Evolutionary conservation across 116 monocot genomes (phyloP).

Genomic region (Papilionanthe hybrid): DNA sequence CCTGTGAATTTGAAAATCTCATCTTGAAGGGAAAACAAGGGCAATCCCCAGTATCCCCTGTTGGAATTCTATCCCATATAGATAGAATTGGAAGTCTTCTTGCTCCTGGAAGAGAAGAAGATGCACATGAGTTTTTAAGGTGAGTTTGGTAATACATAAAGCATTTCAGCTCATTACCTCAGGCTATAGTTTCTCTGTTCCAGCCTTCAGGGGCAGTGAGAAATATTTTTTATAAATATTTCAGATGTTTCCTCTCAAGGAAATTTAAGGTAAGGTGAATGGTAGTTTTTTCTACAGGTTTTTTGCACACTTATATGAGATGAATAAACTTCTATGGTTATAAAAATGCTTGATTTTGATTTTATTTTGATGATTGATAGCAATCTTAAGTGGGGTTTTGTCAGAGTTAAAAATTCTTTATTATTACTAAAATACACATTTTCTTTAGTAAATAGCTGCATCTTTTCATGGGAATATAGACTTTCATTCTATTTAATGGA

Average conservation of each 20-base stretch:
- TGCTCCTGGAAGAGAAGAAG: constrained; percentile 34
- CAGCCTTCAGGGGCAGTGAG: too few species aligned
- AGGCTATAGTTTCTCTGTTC: neutral
- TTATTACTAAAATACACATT: too few species aligned
- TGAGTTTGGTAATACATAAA: constrained; percentile 9
- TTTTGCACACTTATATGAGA: too few species aligned
- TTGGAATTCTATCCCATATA: constrained; percentile 33
- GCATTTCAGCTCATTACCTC: neutral
- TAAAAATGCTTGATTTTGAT: too few species aligned
- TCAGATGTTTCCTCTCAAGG: too few species aligned
- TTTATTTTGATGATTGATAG: too few species aligned
- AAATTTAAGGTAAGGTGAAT: too few species aligned
- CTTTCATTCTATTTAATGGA: neutral
- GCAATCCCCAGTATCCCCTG: constrained; percentile 34
- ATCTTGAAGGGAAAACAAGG: constrained; percentile 28
- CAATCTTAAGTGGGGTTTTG: too few species aligned
- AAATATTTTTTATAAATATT: too few species aligned
- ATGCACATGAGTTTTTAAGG: constrained; percentile 62
- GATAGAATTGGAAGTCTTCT: constrained; percentile 26
- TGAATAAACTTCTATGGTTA: too few species aligned
- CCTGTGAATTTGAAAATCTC: constrained; percentile 42
- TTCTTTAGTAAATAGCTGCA: neutral
- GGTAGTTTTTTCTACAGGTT: too few species aligned
- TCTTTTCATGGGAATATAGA: neutral
- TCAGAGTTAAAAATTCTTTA: too few species aligned